phyloP scores from a whole-genome alignment of 371 early-diverging fungal species.

The Nosema muscidifuracis region DNA sequence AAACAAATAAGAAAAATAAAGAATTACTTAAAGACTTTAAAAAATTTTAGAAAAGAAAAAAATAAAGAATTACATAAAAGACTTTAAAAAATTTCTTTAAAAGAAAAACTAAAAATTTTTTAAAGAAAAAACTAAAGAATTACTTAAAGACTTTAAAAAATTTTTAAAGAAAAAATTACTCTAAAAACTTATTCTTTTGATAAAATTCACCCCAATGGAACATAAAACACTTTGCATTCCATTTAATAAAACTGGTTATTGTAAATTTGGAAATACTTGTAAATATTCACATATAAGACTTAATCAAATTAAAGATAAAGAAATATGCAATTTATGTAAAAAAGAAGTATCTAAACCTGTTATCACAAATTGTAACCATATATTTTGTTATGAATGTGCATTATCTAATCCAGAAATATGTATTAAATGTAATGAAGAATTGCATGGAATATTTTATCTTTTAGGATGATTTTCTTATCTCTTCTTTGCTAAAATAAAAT shows the following conservation, averaged over 20 bases:
- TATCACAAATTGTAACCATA: neutral
- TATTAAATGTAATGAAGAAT: neutral
- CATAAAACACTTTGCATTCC: constrained; percentile 46
- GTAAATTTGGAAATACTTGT: constrained; percentile 51
- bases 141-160: too few species aligned
- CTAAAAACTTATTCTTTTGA: too few species aligned
- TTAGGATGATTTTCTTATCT: neutral
- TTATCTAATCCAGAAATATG: neutral
- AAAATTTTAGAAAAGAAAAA: too few species aligned
- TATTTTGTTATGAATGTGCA: neutral
- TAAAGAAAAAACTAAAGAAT: too few species aligned
- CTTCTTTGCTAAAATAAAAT: neutral
- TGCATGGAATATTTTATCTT: neutral
- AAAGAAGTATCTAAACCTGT: neutral
- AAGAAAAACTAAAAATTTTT: too few species aligned
- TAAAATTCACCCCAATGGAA: neutral
- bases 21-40: too few species aligned
- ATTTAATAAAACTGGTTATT: constrained; percentile 53
- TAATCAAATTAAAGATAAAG: neutral
- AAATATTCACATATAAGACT: constrained; percentile 44
- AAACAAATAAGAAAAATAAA: too few species aligned
- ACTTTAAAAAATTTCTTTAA: too few species aligned
- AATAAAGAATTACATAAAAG: too few species aligned
- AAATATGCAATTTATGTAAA: neutral
- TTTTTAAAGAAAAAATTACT: too few species aligned